Evolutionary conservation across 805 yeast genomes (phyloP), one percentile per base, ranked within the genome.

Genomic region (Saccharomycopsis fodiens): DNA sequence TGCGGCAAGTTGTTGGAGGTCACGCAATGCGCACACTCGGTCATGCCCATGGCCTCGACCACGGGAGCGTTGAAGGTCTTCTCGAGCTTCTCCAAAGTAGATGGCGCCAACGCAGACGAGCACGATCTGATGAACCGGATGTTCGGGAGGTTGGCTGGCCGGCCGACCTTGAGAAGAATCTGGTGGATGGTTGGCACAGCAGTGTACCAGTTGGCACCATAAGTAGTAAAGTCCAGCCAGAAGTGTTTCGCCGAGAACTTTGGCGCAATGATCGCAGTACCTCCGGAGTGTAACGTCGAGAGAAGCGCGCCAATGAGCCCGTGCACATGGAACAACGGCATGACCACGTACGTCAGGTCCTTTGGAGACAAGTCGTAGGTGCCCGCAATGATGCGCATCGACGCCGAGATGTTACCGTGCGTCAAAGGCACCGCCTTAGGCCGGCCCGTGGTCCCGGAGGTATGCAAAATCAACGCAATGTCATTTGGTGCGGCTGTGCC

Each of bases 21-120:
- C 80, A 82, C 82, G 60, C 82, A 87, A 59, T 82, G 88, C n/a
- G 85, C 71, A 1, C 85, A 85, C 58, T 82, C 89, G 1, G 88
- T 82, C 86, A 82, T 81, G 3, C 87, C 88, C 57, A 82, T 82
- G 0, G 88, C 88, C 59, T 82, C 89, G 13, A 81, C 57, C 0
- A 82, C 87, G 0, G 87, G 87, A 0, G 85, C 82, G 6, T 72
- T 63, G 59, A 82, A 76, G 25, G 69, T 66, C 39, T 62, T 49
- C 54, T 82, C 88, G 40, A 82, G 65, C 58, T 72, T 68, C 44
- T 66, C 66, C 65, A 82, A 74, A 4, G 79, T 78, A 1, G 78
- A 60, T 2, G 86, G 85, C 1, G 87, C 85, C 55, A 82, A 66
- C 4, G 86, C 72, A 1, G 86, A 73, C 1, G 87, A 82, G 57